A percentile compares a stretch with the other conserved stretches of the same genome.
Conservation (phyloP, 179 eudicot species). For the Beta macrorhiza region DNA sequence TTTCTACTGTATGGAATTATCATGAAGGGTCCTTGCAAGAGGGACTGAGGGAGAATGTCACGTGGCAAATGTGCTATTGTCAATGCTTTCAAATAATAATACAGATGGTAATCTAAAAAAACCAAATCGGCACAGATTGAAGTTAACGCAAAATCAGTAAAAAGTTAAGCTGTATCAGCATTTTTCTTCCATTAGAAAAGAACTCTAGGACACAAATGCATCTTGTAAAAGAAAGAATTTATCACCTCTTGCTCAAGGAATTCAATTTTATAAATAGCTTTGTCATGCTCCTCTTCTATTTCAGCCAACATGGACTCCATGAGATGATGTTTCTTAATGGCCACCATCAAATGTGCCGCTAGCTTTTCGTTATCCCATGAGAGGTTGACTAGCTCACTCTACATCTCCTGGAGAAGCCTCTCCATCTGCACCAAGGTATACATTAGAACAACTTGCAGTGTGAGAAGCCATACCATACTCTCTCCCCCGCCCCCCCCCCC, state of each 20-base stretch:
- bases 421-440: constrained; percentile 48
- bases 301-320: constrained; percentile 63
- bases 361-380: constrained; percentile 56
- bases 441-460: background rate
- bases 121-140: background rate
- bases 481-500: background rate
- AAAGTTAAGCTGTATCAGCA: background rate
- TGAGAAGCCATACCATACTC: background rate
- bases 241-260: constrained; percentile 64
- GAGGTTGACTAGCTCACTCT: constrained; percentile 51
- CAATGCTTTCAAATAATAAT: too few species aligned
- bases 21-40: too few species aligned
- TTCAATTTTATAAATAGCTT: constrained; percentile 64
- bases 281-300: constrained; percentile 78
- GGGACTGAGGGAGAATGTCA: too few species aligned
- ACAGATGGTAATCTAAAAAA: too few species aligned
- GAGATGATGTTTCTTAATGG: constrained; percentile 48
- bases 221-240: background rate
- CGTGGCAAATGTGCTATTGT: too few species aligned
- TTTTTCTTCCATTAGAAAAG: background rate
- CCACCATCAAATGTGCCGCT: constrained; percentile 40
- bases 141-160: background rate
- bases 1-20: too few species aligned
- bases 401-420: constrained; percentile 56
- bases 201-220: background rate